Conservation (phyloP, 768 basidiomycete species). For the Auriscalpium microsporum region DNA sequence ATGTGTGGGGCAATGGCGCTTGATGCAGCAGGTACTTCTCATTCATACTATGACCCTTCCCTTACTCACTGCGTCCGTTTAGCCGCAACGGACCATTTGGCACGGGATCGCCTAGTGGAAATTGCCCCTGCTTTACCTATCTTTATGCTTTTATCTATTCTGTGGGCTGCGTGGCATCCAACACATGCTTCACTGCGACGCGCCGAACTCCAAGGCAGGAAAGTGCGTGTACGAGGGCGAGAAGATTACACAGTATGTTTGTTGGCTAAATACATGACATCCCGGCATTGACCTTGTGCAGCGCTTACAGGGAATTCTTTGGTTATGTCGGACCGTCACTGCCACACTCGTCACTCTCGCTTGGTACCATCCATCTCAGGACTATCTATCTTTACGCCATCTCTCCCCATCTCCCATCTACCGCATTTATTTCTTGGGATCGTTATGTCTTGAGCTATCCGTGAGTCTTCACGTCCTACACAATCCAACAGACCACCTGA, state of each 20-base stretch:
- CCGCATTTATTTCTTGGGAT: conserved; percentile 39
- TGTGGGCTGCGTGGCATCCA: conserved; percentile 85
- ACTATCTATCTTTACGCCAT: conserved; percentile 29
- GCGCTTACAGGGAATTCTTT: conserved; percentile 51
- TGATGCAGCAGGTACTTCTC: conserved; percentile 39
- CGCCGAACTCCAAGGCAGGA: conserved; percentile 62
- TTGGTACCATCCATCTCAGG: conserved; percentile 32
- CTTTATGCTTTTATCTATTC: conserved; percentile 47
- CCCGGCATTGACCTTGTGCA: conserved; percentile 22
- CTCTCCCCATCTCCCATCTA: conserved; percentile 28
- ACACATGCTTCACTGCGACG: conserved; percentile 55
- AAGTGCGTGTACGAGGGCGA: conserved; percentile 61
- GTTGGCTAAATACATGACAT: not conserved
- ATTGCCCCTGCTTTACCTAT: conserved; percentile 34
- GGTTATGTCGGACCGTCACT: conserved; percentile 49
- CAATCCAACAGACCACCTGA: not conserved
- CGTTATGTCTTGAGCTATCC: conserved; percentile 42
- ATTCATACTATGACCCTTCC: too few species aligned
- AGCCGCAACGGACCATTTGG: conserved; percentile 5
- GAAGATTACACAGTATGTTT: conserved; percentile 49
- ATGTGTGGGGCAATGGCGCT: conserved; percentile 33
- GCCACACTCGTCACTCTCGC: conserved; percentile 36
- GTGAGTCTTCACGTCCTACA: conserved; percentile 31
- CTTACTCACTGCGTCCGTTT: not conserved
- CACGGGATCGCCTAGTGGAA: not conserved